Evolutionary conservation across 768 basidiomycete species (phyloP).

Genomic region (Podaxis mareebaensis): DNA sequence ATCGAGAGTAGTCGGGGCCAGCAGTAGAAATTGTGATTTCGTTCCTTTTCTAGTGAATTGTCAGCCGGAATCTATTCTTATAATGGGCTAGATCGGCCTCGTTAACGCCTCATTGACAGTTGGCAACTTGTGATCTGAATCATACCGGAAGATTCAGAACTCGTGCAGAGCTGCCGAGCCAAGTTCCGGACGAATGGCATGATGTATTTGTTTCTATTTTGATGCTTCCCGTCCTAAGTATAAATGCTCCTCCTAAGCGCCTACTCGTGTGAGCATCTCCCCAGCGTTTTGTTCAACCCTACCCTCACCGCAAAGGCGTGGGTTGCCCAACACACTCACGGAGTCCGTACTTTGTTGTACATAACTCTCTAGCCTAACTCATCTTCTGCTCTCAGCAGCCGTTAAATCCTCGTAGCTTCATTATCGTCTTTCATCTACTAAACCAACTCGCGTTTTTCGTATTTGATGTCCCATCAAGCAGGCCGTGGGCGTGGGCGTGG

Average conservation of each 20-base stretch:
- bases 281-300: slow-evolving; percentile 10
- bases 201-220: slow-evolving; percentile 5
- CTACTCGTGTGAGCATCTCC: neutral
- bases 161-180: no score
- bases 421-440: neutral
- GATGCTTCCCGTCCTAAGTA: neutral
- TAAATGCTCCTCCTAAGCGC: no score
- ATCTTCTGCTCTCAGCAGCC: neutral
- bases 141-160: no score
- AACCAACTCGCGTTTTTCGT: neutral
- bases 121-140: neutral
- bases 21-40: neutral
- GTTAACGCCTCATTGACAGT: neutral
- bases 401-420: slow-evolving; percentile 11
- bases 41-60: neutral
- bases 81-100: neutral
- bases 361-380: neutral
- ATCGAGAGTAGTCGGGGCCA: slow-evolving; percentile 5
- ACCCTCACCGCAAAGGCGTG: neutral
- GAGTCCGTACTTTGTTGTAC: neutral
- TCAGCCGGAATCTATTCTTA: neutral
- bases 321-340: slow-evolving; percentile 10
- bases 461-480: slow-evolving; percentile 29
- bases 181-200: neutral
- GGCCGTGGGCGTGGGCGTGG: slow-evolving; percentile 13